Conservation (phyloP, 192 early-diverging fungal genomes). For the Backusella luteola region DNA sequence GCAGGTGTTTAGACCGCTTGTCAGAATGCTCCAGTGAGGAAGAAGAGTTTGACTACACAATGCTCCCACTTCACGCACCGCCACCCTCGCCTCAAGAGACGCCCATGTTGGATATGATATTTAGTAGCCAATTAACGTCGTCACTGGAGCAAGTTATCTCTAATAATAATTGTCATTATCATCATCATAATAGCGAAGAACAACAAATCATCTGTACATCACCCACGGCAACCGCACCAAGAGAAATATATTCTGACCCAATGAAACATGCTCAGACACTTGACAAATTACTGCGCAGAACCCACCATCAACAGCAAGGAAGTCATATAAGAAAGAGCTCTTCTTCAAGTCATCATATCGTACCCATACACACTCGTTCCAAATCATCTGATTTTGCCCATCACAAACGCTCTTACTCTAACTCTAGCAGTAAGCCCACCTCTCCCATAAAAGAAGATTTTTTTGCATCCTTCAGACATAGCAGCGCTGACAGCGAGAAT, state of each 20-base stretch:
- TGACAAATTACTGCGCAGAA: conserved; percentile 20
- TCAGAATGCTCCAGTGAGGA: conserved; percentile 26
- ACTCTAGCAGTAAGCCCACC: not conserved
- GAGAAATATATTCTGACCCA: not conserved
- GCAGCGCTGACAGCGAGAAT: not conserved
- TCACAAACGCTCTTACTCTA: not conserved
- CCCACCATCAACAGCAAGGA: conserved; percentile 9
- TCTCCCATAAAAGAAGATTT: not conserved
- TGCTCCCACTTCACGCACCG: conserved; percentile 21
- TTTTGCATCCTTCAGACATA: not conserved
- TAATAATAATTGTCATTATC: not conserved
- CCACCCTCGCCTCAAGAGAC: conserved; percentile 35
- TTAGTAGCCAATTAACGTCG: conserved; percentile 9
- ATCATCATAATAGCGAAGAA: not conserved
- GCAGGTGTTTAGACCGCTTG: not conserved
- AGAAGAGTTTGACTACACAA: conserved; percentile 12
- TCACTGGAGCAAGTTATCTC: conserved; percentile 12
- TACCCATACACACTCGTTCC: not conserved
- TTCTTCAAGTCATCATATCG: not conserved
- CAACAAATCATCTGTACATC: not conserved
- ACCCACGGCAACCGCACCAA: not conserved
- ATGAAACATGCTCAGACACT: conserved; percentile 28
- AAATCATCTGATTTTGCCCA: not conserved
- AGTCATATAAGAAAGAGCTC: conserved; percentile 11
- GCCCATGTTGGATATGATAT: conserved; percentile 27